phyloP scores from a whole-genome alignment of 2,329 filamentous ascomycete genomes.

The Sporothrix sp. region DNA sequence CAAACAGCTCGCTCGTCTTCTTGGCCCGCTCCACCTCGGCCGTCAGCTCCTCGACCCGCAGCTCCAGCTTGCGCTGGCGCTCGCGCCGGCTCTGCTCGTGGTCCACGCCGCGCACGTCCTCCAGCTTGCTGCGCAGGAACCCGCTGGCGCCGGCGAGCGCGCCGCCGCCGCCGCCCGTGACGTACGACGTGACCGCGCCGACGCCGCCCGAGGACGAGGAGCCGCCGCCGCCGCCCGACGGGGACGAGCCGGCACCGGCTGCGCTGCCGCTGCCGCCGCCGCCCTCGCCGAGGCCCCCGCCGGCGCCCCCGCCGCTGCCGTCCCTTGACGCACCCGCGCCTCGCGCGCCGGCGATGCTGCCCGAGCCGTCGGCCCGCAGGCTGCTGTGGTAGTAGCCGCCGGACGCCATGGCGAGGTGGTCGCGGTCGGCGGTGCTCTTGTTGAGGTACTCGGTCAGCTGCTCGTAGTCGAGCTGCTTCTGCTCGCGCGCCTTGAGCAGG shows the following conservation, averaged over 20 bases:
- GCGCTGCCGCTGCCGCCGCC: not conserved
- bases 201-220: slow-evolving; percentile 24
- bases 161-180: slow-evolving; percentile 11
- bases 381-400: slow-evolving; percentile 37
- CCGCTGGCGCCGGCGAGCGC: slow-evolving; percentile 63
- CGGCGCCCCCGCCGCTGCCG: slow-evolving; percentile 9
- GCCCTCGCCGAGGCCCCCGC: slow-evolving; percentile 17
- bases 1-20: slow-evolving; percentile 81
- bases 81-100: slow-evolving; percentile 87
- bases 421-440: slow-evolving; percentile 79
- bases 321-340: not conserved
- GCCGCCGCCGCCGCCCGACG: slow-evolving; percentile 21
- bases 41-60: slow-evolving; percentile 86
- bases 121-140: slow-evolving; percentile 87
- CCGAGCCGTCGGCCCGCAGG: slow-evolving; percentile 13
- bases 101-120: slow-evolving; percentile 93
- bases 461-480: slow-evolving; percentile 97
- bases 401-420: slow-evolving; percentile 51
- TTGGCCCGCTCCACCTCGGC: slow-evolving; percentile 81
- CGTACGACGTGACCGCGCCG: slow-evolving; percentile 8
- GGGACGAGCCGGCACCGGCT: not conserved
- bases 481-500: slow-evolving; percentile 85
- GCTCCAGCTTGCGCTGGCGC: slow-evolving; percentile 77
- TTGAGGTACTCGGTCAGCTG: slow-evolving; percentile 91
- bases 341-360: not conserved